Percentiles rank a stretch among this genome's conserved stretches.
phyloP scores from a whole-genome alignment of 257 asterid genomes.

The Solanum peruvianum region DNA sequence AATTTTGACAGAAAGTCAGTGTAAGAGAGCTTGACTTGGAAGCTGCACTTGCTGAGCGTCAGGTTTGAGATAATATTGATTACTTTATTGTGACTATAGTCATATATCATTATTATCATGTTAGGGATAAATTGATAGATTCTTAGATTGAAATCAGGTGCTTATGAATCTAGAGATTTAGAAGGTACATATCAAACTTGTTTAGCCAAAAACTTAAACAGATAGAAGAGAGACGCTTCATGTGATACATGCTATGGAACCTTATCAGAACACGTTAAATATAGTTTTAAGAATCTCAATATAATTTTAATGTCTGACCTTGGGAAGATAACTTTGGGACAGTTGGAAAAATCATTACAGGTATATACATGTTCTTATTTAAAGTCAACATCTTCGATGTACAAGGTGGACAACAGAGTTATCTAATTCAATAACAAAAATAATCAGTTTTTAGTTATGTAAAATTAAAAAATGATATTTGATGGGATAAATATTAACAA shows the following conservation, averaged over 20 bases:
- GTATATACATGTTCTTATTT: not conserved
- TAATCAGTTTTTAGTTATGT: not conserved
- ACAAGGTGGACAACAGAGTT: not conserved
- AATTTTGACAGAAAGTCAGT: constrained; percentile 52
- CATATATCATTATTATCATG: not conserved
- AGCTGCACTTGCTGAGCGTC: constrained; percentile 90
- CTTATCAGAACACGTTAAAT: not conserved
- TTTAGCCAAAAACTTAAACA: not conserved
- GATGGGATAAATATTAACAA: not conserved
- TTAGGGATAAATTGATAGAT: not conserved
- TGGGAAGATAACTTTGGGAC: not conserved
- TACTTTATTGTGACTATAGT: not conserved
- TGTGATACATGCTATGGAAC: not conserved
- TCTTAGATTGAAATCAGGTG: not conserved
- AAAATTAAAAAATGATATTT: not conserved
- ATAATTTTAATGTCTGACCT: not conserved
- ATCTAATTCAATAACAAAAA: not conserved
- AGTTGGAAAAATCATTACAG: not conserved
- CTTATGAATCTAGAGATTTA: not conserved
- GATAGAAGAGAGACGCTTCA: not conserved
- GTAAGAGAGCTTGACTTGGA: constrained; percentile 82
- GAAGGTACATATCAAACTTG: not conserved
- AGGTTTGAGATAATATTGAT: constrained; percentile 37
- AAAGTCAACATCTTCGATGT: not conserved
- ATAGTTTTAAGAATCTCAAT: not conserved